Conservation (phyloP, 768 basidiomycete genomes). For the Lentinula raphanica region DNA sequence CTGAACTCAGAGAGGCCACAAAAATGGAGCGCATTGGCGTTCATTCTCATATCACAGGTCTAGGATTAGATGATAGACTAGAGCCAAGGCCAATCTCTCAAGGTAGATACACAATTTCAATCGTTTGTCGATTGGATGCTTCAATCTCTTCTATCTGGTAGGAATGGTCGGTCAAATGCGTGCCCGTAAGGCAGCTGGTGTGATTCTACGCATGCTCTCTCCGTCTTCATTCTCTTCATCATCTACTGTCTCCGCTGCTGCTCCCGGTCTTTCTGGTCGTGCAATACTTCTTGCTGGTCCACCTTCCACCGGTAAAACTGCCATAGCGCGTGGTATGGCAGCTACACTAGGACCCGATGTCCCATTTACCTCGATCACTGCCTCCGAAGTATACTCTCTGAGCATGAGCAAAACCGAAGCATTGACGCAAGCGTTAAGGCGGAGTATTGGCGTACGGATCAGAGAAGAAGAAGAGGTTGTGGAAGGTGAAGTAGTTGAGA, state of each 20-base stretch:
- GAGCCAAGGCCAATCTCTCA: slow-evolving; percentile 81
- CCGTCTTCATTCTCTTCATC: slow-evolving; percentile 2
- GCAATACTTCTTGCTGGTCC: slow-evolving; percentile 98
- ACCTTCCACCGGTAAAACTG: slow-evolving; percentile 95
- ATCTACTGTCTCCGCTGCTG: neutral
- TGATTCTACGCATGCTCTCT: slow-evolving; percentile 92
- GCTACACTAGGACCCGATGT: slow-evolving; percentile 92
- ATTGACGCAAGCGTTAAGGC: slow-evolving; percentile 90
- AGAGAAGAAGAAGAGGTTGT: slow-evolving; percentile 97
- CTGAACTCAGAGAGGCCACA: slow-evolving; percentile 80
- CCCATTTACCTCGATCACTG: slow-evolving; percentile 97
- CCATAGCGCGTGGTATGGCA: slow-evolving; percentile 98
- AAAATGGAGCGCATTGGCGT: slow-evolving; percentile 94
- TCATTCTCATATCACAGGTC: slow-evolving; percentile 92
- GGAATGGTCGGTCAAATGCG: slow-evolving; percentile 98
- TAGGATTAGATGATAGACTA: slow-evolving; percentile 87
- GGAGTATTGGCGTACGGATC: slow-evolving; percentile 95
- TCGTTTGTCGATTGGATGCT: neutral
- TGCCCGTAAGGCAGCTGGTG: slow-evolving; percentile 94
- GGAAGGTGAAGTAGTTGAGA: slow-evolving; percentile 97
- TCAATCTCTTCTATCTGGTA: neutral
- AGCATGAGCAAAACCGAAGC: slow-evolving; percentile 99
- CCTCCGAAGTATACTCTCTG: slow-evolving; percentile 95
- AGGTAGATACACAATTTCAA: slow-evolving; percentile 23
- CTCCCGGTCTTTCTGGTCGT: slow-evolving; percentile 93